phyloP scores from a whole-genome alignment of 129 eudicot species.

The Rutidosis leptorrhynchoides region DNA sequence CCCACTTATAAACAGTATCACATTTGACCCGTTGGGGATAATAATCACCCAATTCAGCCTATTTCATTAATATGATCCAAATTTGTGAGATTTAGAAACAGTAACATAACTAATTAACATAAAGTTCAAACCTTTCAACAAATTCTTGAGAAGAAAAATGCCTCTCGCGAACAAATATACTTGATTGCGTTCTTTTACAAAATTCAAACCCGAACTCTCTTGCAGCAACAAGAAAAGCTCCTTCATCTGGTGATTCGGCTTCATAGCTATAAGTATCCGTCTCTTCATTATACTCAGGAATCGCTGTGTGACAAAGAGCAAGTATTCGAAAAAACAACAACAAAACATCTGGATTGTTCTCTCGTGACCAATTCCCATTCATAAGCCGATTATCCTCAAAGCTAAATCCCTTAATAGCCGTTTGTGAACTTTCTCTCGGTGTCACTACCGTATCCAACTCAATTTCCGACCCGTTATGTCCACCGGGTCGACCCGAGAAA shows the following conservation, averaged over 20 bases:
- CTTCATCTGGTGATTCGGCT: slow-evolving; percentile 98
- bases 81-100: slow-evolving; percentile 1
- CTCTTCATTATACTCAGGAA: slow-evolving; percentile 84
- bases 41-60: neutral
- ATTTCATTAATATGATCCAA: neutral
- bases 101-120: slow-evolving; percentile 6
- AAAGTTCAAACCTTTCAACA: slow-evolving; percentile 61
- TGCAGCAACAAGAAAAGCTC: slow-evolving; percentile 97
- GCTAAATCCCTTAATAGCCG: slow-evolving; percentile 65
- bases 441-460: slow-evolving; percentile 54
- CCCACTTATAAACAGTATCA: neutral
- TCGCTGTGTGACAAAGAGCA: slow-evolving; percentile 93
- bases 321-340: slow-evolving; percentile 77
- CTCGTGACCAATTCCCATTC: slow-evolving; percentile 78
- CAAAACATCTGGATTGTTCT: slow-evolving; percentile 58
- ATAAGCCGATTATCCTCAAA: slow-evolving; percentile 82
- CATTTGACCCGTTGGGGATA: neutral
- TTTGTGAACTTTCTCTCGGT: slow-evolving; percentile 39
- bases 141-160: slow-evolving; percentile 54
- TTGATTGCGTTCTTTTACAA: slow-evolving; percentile 80
- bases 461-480: slow-evolving; percentile 52
- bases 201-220: slow-evolving; percentile 95
- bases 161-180: slow-evolving; percentile 76
- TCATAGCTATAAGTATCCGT: slow-evolving; percentile 65
- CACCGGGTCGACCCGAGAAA: slow-evolving; percentile 18